phyloP scores from a whole-genome alignment of 345 rosid species.

The Lumnitzera racemosa region DNA sequence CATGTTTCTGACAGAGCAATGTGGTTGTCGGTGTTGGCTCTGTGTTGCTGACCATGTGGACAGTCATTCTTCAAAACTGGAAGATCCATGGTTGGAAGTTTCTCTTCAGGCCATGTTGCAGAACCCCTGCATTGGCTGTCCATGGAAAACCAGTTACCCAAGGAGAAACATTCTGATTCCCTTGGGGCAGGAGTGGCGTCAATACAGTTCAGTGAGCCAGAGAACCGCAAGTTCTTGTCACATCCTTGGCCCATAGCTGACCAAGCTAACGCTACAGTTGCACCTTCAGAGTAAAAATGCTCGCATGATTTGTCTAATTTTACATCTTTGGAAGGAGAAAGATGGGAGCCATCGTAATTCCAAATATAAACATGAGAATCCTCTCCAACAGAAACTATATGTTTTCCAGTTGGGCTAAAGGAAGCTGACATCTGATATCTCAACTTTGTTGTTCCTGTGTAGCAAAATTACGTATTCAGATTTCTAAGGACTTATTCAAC shows the following conservation, averaged over 20 bases:
- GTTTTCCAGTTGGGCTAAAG: conserved; percentile 57
- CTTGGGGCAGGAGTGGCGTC: conserved; percentile 14
- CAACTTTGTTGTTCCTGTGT: conserved; percentile 46
- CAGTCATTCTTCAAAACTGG: conserved; percentile 5
- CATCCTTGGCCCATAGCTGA: conserved; percentile 23
- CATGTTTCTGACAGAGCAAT: conserved; percentile 36
- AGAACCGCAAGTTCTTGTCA: conserved; percentile 3
- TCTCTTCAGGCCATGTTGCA: conserved; percentile 95
- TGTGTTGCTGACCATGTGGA: conserved; percentile 5
- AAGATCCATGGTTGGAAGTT: conserved; percentile 40
- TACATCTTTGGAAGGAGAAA: conserved; percentile 18
- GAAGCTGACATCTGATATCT: conserved; percentile 77
- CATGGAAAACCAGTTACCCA: conserved; percentile 45
- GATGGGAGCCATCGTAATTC: conserved; percentile 35
- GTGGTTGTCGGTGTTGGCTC: background rate
- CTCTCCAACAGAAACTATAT: conserved; percentile 69
- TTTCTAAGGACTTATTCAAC: conserved; percentile 12
- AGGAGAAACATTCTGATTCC: conserved; percentile 37
- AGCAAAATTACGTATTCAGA: background rate
- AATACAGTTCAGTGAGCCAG: conserved; percentile 6
- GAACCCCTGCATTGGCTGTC: conserved; percentile 48
- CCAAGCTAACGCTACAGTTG: conserved; percentile 66
- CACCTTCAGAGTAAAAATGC: conserved; percentile 56
- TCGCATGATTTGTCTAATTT: conserved; percentile 55
- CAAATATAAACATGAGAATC: conserved; percentile 72